Percentiles rank a stretch among this genome's conserved stretches.
phyloP scores from a whole-genome alignment of 805 yeast species.

The Zygoascus tannicola region DNA sequence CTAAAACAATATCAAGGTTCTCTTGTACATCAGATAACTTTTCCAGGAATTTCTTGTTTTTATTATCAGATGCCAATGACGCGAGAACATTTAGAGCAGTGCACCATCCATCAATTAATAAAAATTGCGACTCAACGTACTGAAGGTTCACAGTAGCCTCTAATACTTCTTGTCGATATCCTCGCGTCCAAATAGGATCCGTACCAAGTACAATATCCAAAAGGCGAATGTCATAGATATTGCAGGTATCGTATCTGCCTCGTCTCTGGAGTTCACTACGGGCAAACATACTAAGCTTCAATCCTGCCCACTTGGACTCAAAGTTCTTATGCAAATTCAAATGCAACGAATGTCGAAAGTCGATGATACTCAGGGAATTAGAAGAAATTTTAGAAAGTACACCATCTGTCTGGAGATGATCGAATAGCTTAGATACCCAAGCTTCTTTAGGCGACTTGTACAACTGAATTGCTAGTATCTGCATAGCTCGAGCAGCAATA shows the following conservation, averaged over 20 bases:
- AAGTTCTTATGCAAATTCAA: slow-evolving; percentile 39
- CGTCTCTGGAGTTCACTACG: background rate
- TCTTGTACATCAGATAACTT: slow-evolving; percentile 30
- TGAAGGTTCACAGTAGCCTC: slow-evolving; percentile 57
- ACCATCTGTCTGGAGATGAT: slow-evolving; percentile 20
- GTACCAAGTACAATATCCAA: slow-evolving; percentile 50
- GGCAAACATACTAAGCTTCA: background rate
- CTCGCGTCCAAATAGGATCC: slow-evolving; percentile 37
- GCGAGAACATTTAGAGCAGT: slow-evolving; percentile 59
- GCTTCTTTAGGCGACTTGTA: slow-evolving; percentile 42
- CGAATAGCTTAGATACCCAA: slow-evolving; percentile 18
- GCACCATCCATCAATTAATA: slow-evolving; percentile 68
- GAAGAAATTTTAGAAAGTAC: slow-evolving; percentile 17
- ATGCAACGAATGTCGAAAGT: slow-evolving; percentile 40
- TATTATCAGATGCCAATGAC: slow-evolving; percentile 27
- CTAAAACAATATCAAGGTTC: slow-evolving; percentile 37
- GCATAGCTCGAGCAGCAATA: slow-evolving; percentile 58
- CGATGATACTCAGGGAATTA: slow-evolving; percentile 36
- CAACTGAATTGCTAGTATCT: slow-evolving; percentile 62
- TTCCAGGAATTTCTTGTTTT: slow-evolving; percentile 7
- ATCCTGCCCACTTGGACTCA: slow-evolving; percentile 37
- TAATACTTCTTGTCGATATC: slow-evolving; percentile 41
- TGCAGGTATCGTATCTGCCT: slow-evolving; percentile 37
- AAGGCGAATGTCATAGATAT: slow-evolving; percentile 49
- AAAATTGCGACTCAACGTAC: slow-evolving; percentile 53